Conservation (phyloP, 306 rosid genomes). For the Quercus dentata region DNA sequence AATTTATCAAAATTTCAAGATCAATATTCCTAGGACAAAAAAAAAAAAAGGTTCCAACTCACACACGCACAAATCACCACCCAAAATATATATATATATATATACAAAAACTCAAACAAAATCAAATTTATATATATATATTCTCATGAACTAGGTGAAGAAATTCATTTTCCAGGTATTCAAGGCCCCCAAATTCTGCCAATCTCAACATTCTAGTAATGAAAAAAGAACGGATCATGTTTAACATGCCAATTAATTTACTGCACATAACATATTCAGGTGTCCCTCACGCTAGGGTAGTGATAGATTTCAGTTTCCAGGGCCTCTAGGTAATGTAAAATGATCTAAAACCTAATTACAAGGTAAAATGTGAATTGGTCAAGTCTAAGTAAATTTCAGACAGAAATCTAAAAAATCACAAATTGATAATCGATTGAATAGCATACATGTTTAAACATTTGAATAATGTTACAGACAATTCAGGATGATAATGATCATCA, state of each 20-base stretch:
- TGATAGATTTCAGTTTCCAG: not conserved
- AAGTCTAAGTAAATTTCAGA: not conserved
- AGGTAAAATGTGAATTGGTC: not conserved
- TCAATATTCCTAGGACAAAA: too few relatives aligned
- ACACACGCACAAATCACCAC: too few relatives aligned
- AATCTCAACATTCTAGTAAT: not conserved
- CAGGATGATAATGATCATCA: conserved; percentile 19
- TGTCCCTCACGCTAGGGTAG: not conserved
- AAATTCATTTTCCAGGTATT: not conserved
- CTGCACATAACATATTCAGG: not conserved
- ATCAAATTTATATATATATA: too few relatives aligned
- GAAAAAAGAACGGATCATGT: not conserved
- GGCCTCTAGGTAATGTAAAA: not conserved
- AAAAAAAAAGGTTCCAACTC: too few relatives aligned
- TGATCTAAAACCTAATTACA: not conserved
- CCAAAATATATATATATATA: too few relatives aligned
- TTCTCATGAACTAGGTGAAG: too few relatives aligned
- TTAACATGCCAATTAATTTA: not conserved
- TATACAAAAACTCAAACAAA: too few relatives aligned
- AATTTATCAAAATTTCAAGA: too few relatives aligned
- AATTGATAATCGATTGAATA: not conserved
- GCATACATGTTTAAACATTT: not conserved
- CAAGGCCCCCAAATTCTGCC: not conserved
- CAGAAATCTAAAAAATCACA: conserved; percentile 7
- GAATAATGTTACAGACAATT: conserved; percentile 24